phyloP scores from a whole-genome alignment of 164 flowering plant genomes.

The Platanus orientalis region DNA sequence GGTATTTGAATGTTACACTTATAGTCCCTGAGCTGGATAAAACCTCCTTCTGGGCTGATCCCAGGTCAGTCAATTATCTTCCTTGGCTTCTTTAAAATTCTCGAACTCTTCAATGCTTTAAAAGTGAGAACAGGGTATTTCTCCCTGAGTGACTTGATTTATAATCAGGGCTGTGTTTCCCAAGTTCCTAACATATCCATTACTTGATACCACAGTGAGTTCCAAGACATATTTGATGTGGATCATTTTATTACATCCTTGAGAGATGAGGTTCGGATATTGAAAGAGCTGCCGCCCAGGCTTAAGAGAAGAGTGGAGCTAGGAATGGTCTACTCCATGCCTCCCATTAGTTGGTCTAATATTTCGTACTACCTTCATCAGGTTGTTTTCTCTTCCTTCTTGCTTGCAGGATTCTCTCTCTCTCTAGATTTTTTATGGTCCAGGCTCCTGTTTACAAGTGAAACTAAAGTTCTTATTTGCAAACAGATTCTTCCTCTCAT shows the following conservation, averaged over 20 bases:
- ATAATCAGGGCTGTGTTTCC: neutral
- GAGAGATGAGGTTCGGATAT: slow-evolving; percentile 75
- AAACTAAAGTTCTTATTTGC: neutral
- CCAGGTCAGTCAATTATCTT: slow-evolving; percentile 46
- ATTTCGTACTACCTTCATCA: slow-evolving; percentile 69
- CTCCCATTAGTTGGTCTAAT: slow-evolving; percentile 86
- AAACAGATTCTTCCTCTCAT: slow-evolving; percentile 77
- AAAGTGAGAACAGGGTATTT: neutral
- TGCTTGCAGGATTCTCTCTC: neutral
- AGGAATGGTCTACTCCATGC: slow-evolving; percentile 54
- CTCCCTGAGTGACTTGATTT: neutral
- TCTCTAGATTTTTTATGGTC: neutral
- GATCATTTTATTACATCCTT: slow-evolving; percentile 75
- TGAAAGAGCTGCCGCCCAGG: slow-evolving; percentile 68
- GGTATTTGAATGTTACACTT: slow-evolving; percentile 72
- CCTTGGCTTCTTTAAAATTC: neutral
- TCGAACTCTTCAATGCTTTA: neutral
- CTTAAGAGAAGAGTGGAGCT: slow-evolving; percentile 58
- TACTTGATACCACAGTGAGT: slow-evolving; percentile 48
- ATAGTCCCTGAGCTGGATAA: slow-evolving; percentile 88
- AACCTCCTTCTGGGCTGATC: slow-evolving; percentile 88
- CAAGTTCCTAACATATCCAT: neutral
- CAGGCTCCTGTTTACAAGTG: neutral
- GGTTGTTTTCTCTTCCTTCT: slow-evolving; percentile 24
- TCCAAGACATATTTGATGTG: slow-evolving; percentile 81